Conservation (phyloP, 2,329 filamentous ascomycete species). For the Phyllosticta citrichinensis region DNA sequence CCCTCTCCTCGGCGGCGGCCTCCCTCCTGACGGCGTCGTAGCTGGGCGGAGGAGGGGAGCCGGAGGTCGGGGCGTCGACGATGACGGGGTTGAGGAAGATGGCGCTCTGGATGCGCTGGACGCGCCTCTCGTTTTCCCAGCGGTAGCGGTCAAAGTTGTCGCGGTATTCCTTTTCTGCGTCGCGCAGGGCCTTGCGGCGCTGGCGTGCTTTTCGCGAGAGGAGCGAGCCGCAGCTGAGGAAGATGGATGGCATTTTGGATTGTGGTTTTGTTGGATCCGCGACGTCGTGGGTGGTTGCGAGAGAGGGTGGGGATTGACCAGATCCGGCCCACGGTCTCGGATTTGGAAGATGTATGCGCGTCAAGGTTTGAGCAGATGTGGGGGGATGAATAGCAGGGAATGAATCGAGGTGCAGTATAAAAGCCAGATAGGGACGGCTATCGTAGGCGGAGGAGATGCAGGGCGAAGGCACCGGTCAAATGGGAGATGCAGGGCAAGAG, state of each 20-base stretch:
- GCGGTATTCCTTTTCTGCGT: conserved; percentile 3
- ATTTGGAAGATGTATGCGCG: neutral
- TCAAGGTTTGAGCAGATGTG: neutral
- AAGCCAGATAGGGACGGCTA: neutral
- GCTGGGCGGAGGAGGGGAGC: neutral
- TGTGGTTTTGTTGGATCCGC: neutral
- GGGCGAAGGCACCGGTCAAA: neutral
- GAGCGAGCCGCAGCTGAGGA: neutral
- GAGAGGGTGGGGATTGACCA: neutral
- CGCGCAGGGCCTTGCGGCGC: neutral
- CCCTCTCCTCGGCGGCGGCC: neutral
- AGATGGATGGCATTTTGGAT: neutral
- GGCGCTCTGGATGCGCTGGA: neutral
- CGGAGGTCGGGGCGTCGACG: neutral
- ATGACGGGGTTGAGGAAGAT: neutral
- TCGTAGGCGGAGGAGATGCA: neutral
- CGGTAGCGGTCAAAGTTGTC: neutral
- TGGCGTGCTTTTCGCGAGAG: neutral
- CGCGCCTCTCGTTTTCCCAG: conserved; percentile 2
- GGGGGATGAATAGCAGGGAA: neutral
- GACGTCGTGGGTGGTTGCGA: neutral
- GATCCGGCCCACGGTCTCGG: neutral
- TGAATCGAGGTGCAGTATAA: neutral
- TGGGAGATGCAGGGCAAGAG: neutral
- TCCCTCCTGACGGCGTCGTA: neutral